Evolutionary conservation across 176 grass and related monocot species (phyloP), one percentile per base, ranked within the genome.

Genomic region (barley (Hordeum vulgare)): DNA sequence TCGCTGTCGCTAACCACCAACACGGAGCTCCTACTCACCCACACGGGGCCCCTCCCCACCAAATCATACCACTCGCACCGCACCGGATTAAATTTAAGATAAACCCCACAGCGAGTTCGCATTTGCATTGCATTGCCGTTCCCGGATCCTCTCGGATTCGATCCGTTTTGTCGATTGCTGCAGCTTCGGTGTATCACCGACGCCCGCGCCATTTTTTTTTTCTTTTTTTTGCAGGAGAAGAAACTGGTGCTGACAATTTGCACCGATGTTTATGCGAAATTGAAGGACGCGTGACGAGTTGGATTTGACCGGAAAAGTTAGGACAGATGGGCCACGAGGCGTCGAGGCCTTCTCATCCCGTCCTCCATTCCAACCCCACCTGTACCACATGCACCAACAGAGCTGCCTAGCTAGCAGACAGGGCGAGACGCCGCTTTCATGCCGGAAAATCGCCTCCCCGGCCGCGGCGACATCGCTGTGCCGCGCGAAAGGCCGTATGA

Each of bases 251-350:
- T 33, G 66, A 74, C 63, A 69, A 0, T 27, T 71, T 34, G 39
- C 62, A 37, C 29, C 7, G 3, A 85, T 89, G 27, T 71, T 63
- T 42, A 63, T 61, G 73, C 64, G 41, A 8, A 78, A 66, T 86
- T 29, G 28, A 73, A 36, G 61, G 40, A 69, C 56, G 27, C 33
- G 41, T 78, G 84, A 84, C 84, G 56, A 6, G 29, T 51, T 51
- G 47, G 69, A 76, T 70, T 87, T 87, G 76, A 84, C 85, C 82
- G 26, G 53, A 7, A 83, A 84, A 79, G 49, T n/a, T 79, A 54
- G 75, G 85, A 87, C 89, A 87, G 51, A 84, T 80, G 80, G 76
- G 80, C 80, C 89, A 80, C 71, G 80, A 80, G 79, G 25, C 75
- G 83, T 0, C 31, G 29, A 66, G 88, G 57, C 71, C 18, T 41